Percentiles rank a stretch among this genome's conserved stretches.
Evolutionary conservation across 2,329 filamentous ascomycete genomes (phyloP).

Genomic region (Xylaria arbuscula): DNA sequence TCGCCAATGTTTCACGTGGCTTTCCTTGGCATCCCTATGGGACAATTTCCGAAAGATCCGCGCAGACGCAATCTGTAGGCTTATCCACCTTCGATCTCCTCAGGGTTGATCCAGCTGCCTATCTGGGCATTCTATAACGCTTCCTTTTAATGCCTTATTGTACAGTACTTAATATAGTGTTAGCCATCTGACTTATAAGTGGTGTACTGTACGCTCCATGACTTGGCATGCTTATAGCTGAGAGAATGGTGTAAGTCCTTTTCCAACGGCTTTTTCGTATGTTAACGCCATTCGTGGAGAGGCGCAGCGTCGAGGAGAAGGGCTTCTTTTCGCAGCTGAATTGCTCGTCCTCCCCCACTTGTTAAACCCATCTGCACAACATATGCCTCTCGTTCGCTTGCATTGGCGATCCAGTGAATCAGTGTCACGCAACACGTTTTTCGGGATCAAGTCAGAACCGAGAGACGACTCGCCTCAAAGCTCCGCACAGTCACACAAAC

Average conservation of each 20-base stretch:
- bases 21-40: constrained; percentile 19
- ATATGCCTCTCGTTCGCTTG: not conserved
- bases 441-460: not conserved
- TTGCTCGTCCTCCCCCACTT: not conserved
- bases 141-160: not conserved
- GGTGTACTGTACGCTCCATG: no score
- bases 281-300: not conserved
- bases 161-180: not conserved
- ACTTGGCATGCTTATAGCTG: not conserved
- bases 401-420: not conserved
- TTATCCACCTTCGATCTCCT: constrained; percentile 8
- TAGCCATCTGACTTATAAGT: no score
- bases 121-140: constrained; percentile 7
- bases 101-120: constrained; percentile 6
- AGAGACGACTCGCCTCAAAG: not conserved
- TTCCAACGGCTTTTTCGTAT: not conserved
- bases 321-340: constrained; percentile 19
- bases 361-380: not conserved
- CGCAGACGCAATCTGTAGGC: constrained; percentile 26
- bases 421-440: constrained; percentile 1
- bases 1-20: constrained; percentile 38
- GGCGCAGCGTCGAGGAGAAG: constrained; percentile 1
- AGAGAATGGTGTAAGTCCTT: not conserved
- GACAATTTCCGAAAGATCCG: constrained; percentile 37
- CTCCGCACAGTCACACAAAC: constrained; percentile 9